Percentiles rank a stretch among this genome's conserved stretches.
These are phyloP conservation scores for Leonotis leonurus DNA, from an alignment of 257 asterid genomes.

Conservation along the genomic window DNA sequence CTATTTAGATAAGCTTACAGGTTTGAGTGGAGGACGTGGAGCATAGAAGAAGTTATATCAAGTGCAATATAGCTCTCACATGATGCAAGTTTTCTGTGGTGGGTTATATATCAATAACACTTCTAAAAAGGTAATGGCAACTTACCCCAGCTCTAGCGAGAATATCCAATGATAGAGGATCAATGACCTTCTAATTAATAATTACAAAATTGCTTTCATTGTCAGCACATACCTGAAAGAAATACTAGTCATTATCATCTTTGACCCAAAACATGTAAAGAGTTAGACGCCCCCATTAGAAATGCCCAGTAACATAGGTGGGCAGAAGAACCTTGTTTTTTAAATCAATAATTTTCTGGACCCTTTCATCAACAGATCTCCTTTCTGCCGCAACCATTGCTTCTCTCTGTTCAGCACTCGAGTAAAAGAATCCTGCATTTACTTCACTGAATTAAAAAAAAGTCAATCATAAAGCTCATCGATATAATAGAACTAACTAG, in stretches of 20 bases:
- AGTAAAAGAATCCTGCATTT: constrained; percentile 98
- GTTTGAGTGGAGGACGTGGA: no score
- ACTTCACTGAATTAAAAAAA: constrained; percentile 64
- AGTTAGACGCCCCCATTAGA: not conserved
- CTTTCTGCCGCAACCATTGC: constrained; percentile 98
- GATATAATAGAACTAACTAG: not conserved
- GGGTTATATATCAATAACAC: not conserved
- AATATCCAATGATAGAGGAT: constrained; percentile 92
- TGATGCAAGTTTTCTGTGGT: not conserved
- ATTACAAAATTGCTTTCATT: constrained; percentile 64
- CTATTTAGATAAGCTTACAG: no score
- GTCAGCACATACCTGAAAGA: constrained; percentile 69
- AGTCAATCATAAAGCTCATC: constrained; percentile 25
- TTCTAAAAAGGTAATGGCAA: not conserved
- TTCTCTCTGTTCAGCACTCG: constrained; percentile 93
- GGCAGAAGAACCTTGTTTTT: constrained; percentile 66
- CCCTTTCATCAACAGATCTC: constrained; percentile 90
- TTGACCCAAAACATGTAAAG: not conserved
- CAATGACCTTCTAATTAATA: constrained; percentile 96
- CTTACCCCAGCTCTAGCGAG: constrained; percentile 98
- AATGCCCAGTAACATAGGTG: not conserved
- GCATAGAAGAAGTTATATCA: not conserved
- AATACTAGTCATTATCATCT: constrained; percentile 18
- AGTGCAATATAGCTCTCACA: not conserved
- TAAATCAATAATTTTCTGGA: constrained; percentile 82